These are phyloP conservation scores for Apiospora phragmitis DNA, from an alignment of 2,329 filamentous ascomycete species.

Conservation along the genomic window DNA sequence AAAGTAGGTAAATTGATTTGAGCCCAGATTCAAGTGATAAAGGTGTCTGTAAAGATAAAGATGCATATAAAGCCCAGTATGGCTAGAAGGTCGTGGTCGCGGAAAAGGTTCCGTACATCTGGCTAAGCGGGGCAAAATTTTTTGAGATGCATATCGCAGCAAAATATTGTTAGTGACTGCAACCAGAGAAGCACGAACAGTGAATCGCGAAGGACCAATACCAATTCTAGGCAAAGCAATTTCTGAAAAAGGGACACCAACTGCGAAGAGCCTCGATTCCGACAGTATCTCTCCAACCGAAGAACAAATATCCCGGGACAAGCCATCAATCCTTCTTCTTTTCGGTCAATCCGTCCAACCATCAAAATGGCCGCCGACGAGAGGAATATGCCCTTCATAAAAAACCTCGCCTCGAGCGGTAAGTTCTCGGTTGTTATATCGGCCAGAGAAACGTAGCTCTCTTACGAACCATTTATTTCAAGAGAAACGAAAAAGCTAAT, in stretches of 20 bases:
- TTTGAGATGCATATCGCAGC: slow-evolving; percentile 3
- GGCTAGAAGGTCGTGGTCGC: background rate
- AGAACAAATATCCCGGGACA: background rate
- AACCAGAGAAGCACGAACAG: background rate
- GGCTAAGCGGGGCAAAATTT: slow-evolving; percentile 1
- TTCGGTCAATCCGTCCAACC: background rate
- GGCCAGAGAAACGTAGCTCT: no score
- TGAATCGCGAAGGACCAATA: no score
- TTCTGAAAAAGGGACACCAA: background rate
- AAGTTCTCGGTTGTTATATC: slow-evolving; percentile 30
- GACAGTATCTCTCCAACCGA: background rate
- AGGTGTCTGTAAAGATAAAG: background rate
- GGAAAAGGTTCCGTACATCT: slow-evolving; percentile 3
- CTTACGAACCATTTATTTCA: background rate
- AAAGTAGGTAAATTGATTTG: background rate
- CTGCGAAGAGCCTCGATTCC: background rate
- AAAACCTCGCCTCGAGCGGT: slow-evolving; percentile 84
- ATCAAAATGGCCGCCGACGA: slow-evolving; percentile 37
- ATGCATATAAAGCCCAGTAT: background rate
- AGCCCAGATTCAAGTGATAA: background rate
- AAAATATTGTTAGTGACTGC: background rate
- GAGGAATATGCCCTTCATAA: slow-evolving; percentile 71
- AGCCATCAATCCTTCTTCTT: no score
- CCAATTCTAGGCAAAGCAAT: background rate
- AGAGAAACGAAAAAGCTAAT: background rate